Percentiles rank a stretch among this genome's conserved stretches.
phyloP scores from a whole-genome alignment of 1,284 basidiomycete genomes.

The Moniliophthora roreri region DNA sequence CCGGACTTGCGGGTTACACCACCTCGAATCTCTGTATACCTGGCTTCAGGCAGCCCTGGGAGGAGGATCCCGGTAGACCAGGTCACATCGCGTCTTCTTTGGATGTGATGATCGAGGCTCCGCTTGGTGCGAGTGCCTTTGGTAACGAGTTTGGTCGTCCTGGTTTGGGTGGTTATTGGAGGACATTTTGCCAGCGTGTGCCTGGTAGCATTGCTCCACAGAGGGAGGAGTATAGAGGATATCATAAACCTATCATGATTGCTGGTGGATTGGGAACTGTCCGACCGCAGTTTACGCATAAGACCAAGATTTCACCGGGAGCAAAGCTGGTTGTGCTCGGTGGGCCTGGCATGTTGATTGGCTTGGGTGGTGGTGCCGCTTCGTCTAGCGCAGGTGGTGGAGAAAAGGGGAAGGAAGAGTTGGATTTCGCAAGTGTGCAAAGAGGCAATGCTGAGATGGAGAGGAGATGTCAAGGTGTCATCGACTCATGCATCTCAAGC shows the following conservation, averaged over 20 bases:
- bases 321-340: conserved; percentile 94
- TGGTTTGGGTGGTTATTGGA: conserved; percentile 82
- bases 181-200: too few species aligned
- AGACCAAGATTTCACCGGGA: conserved; percentile 73
- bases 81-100: conserved; percentile 90
- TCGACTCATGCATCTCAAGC: conserved; percentile 80
- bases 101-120: conserved; percentile 97
- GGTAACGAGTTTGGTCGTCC: conserved; percentile 99
- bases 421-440: conserved; percentile 98
- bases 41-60: conserved; percentile 88
- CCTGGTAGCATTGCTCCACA: too few species aligned
- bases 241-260: conserved; percentile 99
- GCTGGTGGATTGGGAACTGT: conserved; percentile 97
- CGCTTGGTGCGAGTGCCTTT: conserved; percentile 93
- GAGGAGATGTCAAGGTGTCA: conserved; percentile 94
- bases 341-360: conserved; percentile 96
- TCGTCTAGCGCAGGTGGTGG: conserved; percentile 26
- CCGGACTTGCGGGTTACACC: conserved; percentile 92
- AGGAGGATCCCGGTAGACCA: conserved; percentile 87
- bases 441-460: conserved; percentile 99
- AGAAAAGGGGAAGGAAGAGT: conserved; percentile 80
- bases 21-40: conserved; percentile 95
- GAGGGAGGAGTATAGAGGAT: conserved; percentile 80
- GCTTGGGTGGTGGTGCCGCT: conserved; percentile 94
- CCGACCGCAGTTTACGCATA: conserved; percentile 76